Percentiles rank a stretch among this genome's conserved stretches.
These are phyloP conservation scores for Hypoxylon sp. DNA, from an alignment of 2,329 filamentous ascomycete genomes.

Conservation along the genomic window DNA sequence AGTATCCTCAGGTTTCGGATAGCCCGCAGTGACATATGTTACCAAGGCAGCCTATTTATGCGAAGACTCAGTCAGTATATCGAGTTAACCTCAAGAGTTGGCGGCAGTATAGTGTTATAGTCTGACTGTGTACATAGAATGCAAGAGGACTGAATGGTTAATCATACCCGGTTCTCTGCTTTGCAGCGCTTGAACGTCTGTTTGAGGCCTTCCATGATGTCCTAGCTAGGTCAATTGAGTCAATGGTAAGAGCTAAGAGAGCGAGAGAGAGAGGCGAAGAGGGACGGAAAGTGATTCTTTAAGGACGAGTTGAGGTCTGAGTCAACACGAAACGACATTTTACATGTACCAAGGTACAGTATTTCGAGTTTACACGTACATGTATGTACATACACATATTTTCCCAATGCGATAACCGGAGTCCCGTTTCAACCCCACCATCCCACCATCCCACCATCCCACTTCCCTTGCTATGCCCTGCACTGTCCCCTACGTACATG, in stretches of 20 bases:
- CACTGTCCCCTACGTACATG: too few species aligned
- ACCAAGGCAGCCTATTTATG: conserved; percentile 80
- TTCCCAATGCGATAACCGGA: conserved; percentile 40
- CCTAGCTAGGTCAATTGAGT: conserved; percentile 29
- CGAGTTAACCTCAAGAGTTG: neutral
- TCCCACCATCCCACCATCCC: conserved; percentile 4
- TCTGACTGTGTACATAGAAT: neutral
- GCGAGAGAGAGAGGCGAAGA: neutral
- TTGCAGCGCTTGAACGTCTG: conserved; percentile 72
- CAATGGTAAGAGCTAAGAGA: conserved; percentile 9
- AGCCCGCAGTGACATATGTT: conserved; percentile 96
- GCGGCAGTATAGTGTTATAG: neutral
- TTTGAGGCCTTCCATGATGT: conserved; percentile 69
- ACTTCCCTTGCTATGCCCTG: neutral
- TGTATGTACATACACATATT: neutral
- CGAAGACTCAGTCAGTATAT: conserved; percentile 6
- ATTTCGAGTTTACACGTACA: neutral
- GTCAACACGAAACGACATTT: conserved; percentile 10
- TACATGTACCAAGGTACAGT: conserved; percentile 5
- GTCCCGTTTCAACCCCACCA: conserved; percentile 24
- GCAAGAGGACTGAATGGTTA: neutral
- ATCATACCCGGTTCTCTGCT: conserved; percentile 66
- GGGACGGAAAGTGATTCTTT: conserved; percentile 14
- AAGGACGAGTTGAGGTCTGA: conserved; percentile 11
- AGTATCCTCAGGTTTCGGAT: conserved; percentile 84